Conservation (phyloP, 768 basidiomycete species). For the Tubosaeta brunneosetosa region DNA sequence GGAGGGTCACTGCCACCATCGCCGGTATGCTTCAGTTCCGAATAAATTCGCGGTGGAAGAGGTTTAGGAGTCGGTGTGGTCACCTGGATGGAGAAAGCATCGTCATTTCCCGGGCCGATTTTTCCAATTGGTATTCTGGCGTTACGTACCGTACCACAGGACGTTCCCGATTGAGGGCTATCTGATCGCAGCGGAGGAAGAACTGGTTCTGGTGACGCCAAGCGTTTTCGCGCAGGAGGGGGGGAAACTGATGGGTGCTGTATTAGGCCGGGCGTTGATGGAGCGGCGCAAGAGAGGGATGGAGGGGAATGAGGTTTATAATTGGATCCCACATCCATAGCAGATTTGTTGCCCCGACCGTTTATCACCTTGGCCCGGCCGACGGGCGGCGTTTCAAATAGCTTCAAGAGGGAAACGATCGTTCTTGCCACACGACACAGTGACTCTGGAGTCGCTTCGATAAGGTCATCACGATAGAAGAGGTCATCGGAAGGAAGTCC, state of each 20-base stretch:
- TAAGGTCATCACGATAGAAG: slow-evolving; percentile 65
- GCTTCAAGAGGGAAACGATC: slow-evolving; percentile 62
- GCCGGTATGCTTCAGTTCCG: slow-evolving; percentile 16
- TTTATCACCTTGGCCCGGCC: slow-evolving; percentile 44
- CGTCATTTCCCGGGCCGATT: slow-evolving; percentile 32
- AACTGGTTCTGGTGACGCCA: slow-evolving; percentile 44
- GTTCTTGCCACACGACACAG: slow-evolving; percentile 70
- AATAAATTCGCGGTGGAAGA: slow-evolving; percentile 46
- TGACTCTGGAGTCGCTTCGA: slow-evolving; percentile 53
- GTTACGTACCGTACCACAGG: slow-evolving; percentile 30
- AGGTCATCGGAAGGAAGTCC: slow-evolving; percentile 60
- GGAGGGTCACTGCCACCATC: slow-evolving; percentile 5
- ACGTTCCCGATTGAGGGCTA: slow-evolving; percentile 48
- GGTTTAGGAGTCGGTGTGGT: slow-evolving; percentile 43
- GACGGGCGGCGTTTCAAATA: slow-evolving; percentile 51
- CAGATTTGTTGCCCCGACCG: slow-evolving; percentile 34
- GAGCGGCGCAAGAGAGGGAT: slow-evolving; percentile 40
- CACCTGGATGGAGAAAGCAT: slow-evolving; percentile 34
- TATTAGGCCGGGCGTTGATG: slow-evolving; percentile 60
- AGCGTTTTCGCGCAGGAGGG: slow-evolving; percentile 38
- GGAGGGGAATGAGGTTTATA: slow-evolving; percentile 34
- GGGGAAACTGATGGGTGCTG: slow-evolving; percentile 38
- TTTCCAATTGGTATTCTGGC: slow-evolving; percentile 12
- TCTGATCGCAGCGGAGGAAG: slow-evolving; percentile 52
- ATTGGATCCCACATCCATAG: slow-evolving; percentile 24